Base-by-base conservation (phyloP, 2,329 filamentous ascomycete genomes). In the Verticillium alfalfae region DNA sequence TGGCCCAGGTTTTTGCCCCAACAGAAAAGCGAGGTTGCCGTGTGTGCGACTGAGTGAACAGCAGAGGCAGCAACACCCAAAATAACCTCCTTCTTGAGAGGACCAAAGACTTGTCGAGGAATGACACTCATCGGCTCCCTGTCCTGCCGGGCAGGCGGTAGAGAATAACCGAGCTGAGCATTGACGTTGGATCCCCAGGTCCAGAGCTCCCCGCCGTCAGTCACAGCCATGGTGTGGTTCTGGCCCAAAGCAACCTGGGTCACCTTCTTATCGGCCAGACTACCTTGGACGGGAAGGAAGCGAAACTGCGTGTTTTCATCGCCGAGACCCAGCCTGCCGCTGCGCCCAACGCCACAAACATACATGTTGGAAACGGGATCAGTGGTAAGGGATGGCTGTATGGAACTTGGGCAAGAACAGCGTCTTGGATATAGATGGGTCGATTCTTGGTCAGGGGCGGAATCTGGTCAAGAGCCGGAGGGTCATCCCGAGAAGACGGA, bases 1-100 rank as follows among this genome's bases (percentile, higher is more conserved):
- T 99, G 95, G 1, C 95, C 95, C 67, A 93, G 88, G 69, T 98
- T 99, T 69, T 95, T 96, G 26, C 95, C 95, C 82, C 96, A 99
- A 2, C 92, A 96, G 71, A 91, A 99, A 1, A 99, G 78, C 1
- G 92, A 91, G 0, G 87, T 86, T 1, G 84, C 82, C 0, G 92
- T 97, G 70, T 95, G 90, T 0, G 92, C 92, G 3, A 96, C 93
- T 0, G 95, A 98, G 75, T 99, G 95, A 45, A 96, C 88, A 0
- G 91, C 83, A 1, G 95, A 98, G 7, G 95, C 94, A 2, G 95
- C 93, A 61, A 93, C 85, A 0, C 95, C 95, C 26, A 91, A 74
- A 16, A 98, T 85, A 1, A 79, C 72, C 71, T 98, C 95, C 70
- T 93, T 92, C 71, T 97, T 98, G 62, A 99, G 79, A 0, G 92